Conservation (phyloP, 2,329 filamentous ascomycete species). For the Neofusicoccum sp. region DNA sequence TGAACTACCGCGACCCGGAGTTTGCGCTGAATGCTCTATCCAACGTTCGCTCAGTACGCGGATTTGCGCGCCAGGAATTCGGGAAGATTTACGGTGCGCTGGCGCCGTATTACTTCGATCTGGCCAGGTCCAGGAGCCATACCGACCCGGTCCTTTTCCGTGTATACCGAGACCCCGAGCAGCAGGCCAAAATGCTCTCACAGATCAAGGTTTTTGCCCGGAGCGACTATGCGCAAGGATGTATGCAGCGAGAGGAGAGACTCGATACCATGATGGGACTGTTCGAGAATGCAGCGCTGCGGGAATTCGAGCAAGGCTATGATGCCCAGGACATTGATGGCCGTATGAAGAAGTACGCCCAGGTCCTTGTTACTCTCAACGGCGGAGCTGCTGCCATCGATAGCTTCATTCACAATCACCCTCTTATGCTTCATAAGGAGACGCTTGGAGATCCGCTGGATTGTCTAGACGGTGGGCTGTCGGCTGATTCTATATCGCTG, state of each 20-base stretch:
- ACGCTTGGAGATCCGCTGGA: conserved; percentile 75
- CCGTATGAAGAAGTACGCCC: conserved; percentile 84
- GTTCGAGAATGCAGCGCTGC: conserved; percentile 87
- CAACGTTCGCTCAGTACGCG: conserved; percentile 75
- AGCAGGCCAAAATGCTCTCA: conserved; percentile 85
- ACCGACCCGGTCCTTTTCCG: conserved; percentile 84
- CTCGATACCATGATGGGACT: conserved; percentile 74
- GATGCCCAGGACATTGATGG: conserved; percentile 87
- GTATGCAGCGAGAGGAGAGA: conserved; percentile 69
- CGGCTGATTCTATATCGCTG: conserved; percentile 61
- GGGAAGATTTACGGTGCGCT: conserved; percentile 87
- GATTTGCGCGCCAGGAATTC: conserved; percentile 85
- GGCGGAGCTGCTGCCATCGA: conserved; percentile 79
- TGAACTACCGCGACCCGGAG: conserved; percentile 55
- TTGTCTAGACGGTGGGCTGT: conserved; percentile 67
- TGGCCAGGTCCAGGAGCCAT: conserved; percentile 71
- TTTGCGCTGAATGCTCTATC: conserved; percentile 71
- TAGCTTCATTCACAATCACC: conserved; percentile 85
- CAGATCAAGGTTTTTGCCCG: conserved; percentile 78
- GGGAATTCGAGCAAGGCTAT: conserved; percentile 92
- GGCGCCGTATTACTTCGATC: conserved; percentile 85
- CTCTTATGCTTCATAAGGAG: conserved; percentile 74
- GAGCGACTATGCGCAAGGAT: conserved; percentile 79
- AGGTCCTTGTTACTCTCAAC: conserved; percentile 80
- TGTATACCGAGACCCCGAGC: conserved; percentile 82